phyloP scores from a whole-genome alignment of 1,139 yeast genomes.

The Wickerhamomyces sp. region DNA sequence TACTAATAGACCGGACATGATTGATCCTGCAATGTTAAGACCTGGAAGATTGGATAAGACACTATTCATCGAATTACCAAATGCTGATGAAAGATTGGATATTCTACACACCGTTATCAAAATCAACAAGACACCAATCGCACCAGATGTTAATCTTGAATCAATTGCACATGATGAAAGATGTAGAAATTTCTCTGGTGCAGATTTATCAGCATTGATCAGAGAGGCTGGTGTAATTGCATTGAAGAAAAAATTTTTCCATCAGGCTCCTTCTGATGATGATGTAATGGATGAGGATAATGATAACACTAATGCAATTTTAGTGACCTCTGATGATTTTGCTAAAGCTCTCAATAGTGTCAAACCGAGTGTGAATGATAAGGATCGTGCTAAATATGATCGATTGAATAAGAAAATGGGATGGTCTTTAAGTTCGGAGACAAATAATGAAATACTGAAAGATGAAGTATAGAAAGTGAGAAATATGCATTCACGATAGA shows the following conservation, averaged over 20 bases:
- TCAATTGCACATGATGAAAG: constrained; percentile 68
- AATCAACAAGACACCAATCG: constrained; percentile 72
- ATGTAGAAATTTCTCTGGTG: constrained; percentile 90
- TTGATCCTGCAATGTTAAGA: constrained; percentile 96
- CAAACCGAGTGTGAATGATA: constrained; percentile 87
- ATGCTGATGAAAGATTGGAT: constrained; percentile 69
- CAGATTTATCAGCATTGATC: constrained; percentile 86
- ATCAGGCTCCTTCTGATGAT: constrained; percentile 32
- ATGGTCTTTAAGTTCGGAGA: constrained; percentile 33
- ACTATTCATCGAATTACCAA: constrained; percentile 84
- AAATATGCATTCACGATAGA: neutral
- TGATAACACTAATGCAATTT: constrained; percentile 28
- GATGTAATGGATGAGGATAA: constrained; percentile 36
- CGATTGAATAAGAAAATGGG: constrained; percentile 54
- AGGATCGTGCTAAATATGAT: constrained; percentile 76
- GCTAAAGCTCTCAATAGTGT: constrained; percentile 65
- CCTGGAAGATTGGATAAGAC: constrained; percentile 97
- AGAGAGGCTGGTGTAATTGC: constrained; percentile 93
- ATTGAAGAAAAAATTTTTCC: constrained; percentile 64
- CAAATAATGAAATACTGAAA: constrained; percentile 8
- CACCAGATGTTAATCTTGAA: constrained; percentile 53
- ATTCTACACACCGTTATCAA: constrained; percentile 73
- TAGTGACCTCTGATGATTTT: constrained; percentile 65
- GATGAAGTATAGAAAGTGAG: constrained; percentile 4
- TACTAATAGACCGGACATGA: constrained; percentile 96